These are phyloP conservation scores for Cryptococcus maquisensis DNA, from an alignment of 1,284 basidiomycete genomes.

Conservation along the genomic window DNA sequence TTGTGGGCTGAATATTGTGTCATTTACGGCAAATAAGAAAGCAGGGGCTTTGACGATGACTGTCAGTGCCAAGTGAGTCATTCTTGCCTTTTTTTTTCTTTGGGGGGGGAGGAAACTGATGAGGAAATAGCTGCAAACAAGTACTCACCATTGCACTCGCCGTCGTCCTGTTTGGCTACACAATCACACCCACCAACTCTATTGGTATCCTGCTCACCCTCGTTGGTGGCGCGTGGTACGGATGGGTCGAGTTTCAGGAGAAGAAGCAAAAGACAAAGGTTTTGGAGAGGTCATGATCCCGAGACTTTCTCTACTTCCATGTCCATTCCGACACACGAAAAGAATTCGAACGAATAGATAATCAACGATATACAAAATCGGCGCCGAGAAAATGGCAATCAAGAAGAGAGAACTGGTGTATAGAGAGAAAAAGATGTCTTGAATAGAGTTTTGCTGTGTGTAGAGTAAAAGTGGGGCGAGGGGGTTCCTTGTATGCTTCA, in stretches of 20 bases:
- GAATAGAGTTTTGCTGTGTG: too few species aligned
- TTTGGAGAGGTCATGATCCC: conserved; percentile 4
- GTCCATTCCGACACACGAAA: too few species aligned
- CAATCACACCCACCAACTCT: conserved; percentile 70
- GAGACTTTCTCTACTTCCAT: not conserved
- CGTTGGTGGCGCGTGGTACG: conserved; percentile 77
- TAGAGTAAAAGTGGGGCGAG: too few species aligned
- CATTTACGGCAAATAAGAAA: conserved; percentile 85
- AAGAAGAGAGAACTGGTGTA: too few species aligned
- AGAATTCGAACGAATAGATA: too few species aligned
- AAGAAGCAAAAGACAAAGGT: conserved; percentile 46
- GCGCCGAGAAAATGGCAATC: too few species aligned
- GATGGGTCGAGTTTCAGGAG: conserved; percentile 65
- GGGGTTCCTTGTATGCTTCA: too few species aligned
- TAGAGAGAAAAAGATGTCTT: too few species aligned
- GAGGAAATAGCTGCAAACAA: conserved; percentile 64
- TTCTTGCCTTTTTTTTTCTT: not conserved
- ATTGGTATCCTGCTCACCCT: conserved; percentile 77
- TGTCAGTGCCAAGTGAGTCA: conserved; percentile 45
- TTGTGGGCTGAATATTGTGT: conserved; percentile 84
- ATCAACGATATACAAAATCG: too few species aligned
- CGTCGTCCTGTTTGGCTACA: conserved; percentile 73
- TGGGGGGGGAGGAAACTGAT: not conserved
- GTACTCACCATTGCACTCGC: conserved; percentile 85
- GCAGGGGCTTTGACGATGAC: conserved; percentile 59